A percentile compares a stretch with the other conserved stretches of the same genome.
These are phyloP conservation scores for Colletotrichum destructivum DNA, from an alignment of 2,329 filamentous ascomycete species.

Conservation along the genomic window DNA sequence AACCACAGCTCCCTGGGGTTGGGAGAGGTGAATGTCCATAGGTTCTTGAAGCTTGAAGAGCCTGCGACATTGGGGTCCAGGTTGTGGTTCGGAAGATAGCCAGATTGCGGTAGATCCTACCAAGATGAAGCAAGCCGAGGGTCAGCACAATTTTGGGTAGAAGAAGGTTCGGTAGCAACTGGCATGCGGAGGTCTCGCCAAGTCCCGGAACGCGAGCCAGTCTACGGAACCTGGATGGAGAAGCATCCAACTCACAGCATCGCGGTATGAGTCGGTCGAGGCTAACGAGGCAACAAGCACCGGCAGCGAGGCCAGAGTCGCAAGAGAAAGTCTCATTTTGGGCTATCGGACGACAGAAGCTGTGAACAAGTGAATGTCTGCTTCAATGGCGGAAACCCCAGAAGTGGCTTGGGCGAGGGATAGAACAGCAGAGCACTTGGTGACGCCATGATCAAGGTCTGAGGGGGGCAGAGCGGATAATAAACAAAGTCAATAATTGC, in stretches of 20 bases:
- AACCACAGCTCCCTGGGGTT: constrained; percentile 37
- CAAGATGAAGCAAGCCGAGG: not conserved
- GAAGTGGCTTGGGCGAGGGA: constrained; percentile 11
- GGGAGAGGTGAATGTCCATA: constrained; percentile 52
- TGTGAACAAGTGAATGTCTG: constrained; percentile 30
- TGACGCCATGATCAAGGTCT: not conserved
- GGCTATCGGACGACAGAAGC: not conserved
- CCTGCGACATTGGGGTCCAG: constrained; percentile 57
- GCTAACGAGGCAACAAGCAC: constrained; percentile 41
- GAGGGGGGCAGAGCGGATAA: constrained; percentile 15
- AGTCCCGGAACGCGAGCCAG: not conserved
- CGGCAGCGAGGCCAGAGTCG: constrained; percentile 40
- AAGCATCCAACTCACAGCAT: constrained; percentile 35
- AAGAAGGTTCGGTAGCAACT: not conserved
- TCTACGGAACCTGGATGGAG: not conserved
- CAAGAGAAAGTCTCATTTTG: constrained; percentile 40
- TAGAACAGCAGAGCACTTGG: not conserved
- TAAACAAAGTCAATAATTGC: constrained; percentile 37
- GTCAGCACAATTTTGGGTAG: not conserved
- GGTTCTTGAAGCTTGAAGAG: constrained; percentile 49
- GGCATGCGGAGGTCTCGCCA: not conserved
- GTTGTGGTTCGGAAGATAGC: constrained; percentile 58
- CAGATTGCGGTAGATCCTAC: constrained; percentile 53
- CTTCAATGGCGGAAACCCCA: constrained; percentile 18
- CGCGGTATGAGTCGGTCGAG: constrained; percentile 41